Base-by-base conservation (phyloP, 352 stramenopile genomes). In the Globisporangium acanthophoron region DNA sequence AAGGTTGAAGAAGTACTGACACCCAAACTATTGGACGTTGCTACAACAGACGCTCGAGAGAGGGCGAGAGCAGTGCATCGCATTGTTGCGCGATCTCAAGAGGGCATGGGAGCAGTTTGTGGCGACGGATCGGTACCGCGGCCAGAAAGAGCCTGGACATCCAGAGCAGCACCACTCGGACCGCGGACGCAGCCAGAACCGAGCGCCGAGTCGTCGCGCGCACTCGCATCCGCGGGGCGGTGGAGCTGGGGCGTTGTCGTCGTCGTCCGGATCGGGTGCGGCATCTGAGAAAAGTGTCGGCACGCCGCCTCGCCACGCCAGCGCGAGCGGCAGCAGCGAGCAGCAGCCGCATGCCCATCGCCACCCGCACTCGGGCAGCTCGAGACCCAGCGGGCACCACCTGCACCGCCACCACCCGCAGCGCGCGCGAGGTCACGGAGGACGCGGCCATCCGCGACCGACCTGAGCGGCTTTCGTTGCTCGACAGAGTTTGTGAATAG, bases 61-160 rank as follows among this genome's bases (percentile, higher is more conserved):
- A 56, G 62, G 58, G 5, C 60, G 48, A 33, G 50, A 68, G 4
- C 58, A 48, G n/a, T 61, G 58, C 24, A 56, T 66, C 20, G 37
- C n/a, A 4, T 29, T 62, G 21, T 18, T 68, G 31, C 57, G 58
- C 6, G 52, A 62, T 20, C 27, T 68, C 29, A 68, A 68, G 40
- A 66, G 41, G 3, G 27, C 31, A 21, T 68, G 62, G 62, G 62
- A 68, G 58, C 57, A 68, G 24, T 68, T 68, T 50, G 52, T 49
- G 29, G 37, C 18, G 15, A 39, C 53, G 27, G 58, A 64, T 35
- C 5, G 3, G 33, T 40, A 46, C 35, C 46, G 52, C 20, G 52
- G 44, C 15, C 31, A 35, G 21, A 59, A 50, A 13, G 43, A 48
- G 20, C 8, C 16, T 3, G 18, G 15, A 13, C 51, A 40, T 24